A percentile compares a stretch with the other conserved stretches of the same genome.
phyloP scores from a whole-genome alignment of 2,329 filamentous ascomycete genomes.

The Lachnellula cervina region DNA sequence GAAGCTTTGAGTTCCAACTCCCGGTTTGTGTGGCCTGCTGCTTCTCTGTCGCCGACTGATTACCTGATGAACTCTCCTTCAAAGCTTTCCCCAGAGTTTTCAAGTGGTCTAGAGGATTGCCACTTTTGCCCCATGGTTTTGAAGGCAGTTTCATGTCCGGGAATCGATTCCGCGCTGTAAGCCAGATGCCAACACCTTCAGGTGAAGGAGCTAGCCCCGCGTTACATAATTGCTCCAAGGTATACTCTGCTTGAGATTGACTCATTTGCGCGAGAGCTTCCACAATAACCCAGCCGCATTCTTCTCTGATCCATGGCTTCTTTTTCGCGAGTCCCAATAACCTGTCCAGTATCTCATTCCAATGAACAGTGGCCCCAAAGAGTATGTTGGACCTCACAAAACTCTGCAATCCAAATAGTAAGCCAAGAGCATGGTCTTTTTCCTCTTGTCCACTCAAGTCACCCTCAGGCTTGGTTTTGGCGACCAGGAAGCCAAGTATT shows the following conservation, averaged over 20 bases:
- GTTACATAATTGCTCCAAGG: constrained; percentile 57
- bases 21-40: constrained; percentile 47
- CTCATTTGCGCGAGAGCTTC: constrained; percentile 63
- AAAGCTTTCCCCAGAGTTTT: constrained; percentile 68
- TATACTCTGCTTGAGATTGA: constrained; percentile 50
- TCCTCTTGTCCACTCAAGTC: constrained; percentile 67
- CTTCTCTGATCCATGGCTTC: constrained; percentile 84
- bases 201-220: constrained; percentile 71
- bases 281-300: constrained; percentile 79
- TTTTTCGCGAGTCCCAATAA: constrained; percentile 70
- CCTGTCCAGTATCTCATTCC: constrained; percentile 64
- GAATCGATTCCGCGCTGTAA: constrained; percentile 62
- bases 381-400: constrained; percentile 75
- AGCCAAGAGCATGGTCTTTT: constrained; percentile 78
- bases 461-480: constrained; percentile 50
- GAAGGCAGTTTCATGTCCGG: constrained; percentile 59
- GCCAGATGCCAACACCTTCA: constrained; percentile 86
- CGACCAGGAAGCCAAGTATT: constrained; percentile 47
- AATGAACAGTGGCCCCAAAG: constrained; percentile 55
- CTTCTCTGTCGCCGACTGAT: constrained; percentile 27
- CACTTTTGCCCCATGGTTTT: constrained; percentile 63
- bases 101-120: constrained; percentile 70
- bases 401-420: constrained; percentile 81
- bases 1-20: constrained; percentile 73
- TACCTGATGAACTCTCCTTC: constrained; percentile 63